phyloP scores from a whole-genome alignment of 106 monocot genomes.

The Dioscorea dumetorum region DNA sequence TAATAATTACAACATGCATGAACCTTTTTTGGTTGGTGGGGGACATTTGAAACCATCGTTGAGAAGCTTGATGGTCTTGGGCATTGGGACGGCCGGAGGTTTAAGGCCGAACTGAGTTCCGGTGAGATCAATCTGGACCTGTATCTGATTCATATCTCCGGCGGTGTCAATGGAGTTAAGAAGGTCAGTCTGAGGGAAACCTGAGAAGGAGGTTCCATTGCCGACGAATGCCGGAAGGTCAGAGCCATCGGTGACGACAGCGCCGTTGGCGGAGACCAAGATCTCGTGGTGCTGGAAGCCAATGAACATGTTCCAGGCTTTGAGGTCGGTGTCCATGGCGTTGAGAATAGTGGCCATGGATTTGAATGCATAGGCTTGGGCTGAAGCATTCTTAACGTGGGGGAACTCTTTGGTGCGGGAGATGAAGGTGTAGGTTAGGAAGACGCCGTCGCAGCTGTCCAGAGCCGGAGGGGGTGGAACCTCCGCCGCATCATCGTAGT shows the following conservation, averaged over 20 bases:
- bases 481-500: conserved; percentile 11
- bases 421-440: conserved; percentile 59
- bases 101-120: conserved; percentile 91
- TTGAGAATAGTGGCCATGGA: conserved; percentile 66
- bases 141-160: conserved; percentile 67
- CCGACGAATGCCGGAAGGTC: conserved; percentile 61
- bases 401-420: conserved; percentile 65
- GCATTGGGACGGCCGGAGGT: conserved; percentile 67
- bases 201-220: conserved; percentile 61
- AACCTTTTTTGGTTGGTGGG: conserved; percentile 32
- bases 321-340: conserved; percentile 59
- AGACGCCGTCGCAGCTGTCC: conserved; percentile 52
- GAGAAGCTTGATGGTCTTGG: conserved; percentile 48
- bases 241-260: conserved; percentile 53
- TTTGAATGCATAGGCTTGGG: conserved; percentile 86
- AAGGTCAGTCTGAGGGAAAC: conserved; percentile 68
- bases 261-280: conserved; percentile 66
- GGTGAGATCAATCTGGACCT: conserved; percentile 40
- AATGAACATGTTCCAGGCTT: conserved; percentile 78
- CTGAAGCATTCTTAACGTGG: conserved; percentile 76
- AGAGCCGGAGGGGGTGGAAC: conserved; percentile 28
- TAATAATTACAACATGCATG: too few relatives aligned
- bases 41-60: conserved; percentile 86
- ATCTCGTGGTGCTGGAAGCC: conserved; percentile 90
- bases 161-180: conserved; percentile 84